A percentile compares a stretch with the other conserved stretches of the same genome.
These are phyloP conservation scores for Coemansia sp. DNA, from an alignment of 192 early-diverging fungal genomes.

Conservation along the genomic window DNA sequence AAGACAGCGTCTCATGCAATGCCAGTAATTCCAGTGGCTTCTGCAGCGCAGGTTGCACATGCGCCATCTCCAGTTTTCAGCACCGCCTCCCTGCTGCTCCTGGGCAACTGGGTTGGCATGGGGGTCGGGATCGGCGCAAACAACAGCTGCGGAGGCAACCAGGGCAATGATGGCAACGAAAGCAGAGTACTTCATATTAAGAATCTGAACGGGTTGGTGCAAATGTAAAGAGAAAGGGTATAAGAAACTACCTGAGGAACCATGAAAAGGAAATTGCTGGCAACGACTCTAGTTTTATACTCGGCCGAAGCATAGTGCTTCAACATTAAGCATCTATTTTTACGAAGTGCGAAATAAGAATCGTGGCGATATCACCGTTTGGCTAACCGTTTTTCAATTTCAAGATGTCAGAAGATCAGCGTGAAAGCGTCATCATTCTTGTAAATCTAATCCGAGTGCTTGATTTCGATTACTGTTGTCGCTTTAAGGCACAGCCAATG, in stretches of 20 bases:
- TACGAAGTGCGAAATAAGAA: too few relatives aligned
- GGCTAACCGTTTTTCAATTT: too few relatives aligned
- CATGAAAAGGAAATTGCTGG: neutral
- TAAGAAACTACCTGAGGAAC: neutral
- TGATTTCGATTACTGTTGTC: too few relatives aligned
- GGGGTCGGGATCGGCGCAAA: neutral
- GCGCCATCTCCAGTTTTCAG: neutral
- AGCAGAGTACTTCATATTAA: neutral
- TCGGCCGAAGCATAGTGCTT: neutral
- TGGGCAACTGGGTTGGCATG: neutral
- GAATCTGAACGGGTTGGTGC: too few relatives aligned
- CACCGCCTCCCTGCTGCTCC: neutral
- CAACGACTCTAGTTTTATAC: neutral
- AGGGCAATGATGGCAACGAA: neutral
- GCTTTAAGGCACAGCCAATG: slow-evolving; percentile 12
- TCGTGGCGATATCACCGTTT: too few relatives aligned
- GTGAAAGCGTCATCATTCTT: too few relatives aligned
- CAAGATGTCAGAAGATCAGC: too few relatives aligned
- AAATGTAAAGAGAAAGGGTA: too few relatives aligned
- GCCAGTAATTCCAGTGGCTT: neutral
- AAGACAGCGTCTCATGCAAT: slow-evolving; percentile 3
- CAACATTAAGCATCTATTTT: too few relatives aligned
- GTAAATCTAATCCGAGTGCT: too few relatives aligned
- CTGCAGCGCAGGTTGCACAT: slow-evolving; percentile 5
- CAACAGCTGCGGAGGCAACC: neutral